phyloP scores from a whole-genome alignment of 805 yeast species.

The Jamesozyma gamospora region DNA sequence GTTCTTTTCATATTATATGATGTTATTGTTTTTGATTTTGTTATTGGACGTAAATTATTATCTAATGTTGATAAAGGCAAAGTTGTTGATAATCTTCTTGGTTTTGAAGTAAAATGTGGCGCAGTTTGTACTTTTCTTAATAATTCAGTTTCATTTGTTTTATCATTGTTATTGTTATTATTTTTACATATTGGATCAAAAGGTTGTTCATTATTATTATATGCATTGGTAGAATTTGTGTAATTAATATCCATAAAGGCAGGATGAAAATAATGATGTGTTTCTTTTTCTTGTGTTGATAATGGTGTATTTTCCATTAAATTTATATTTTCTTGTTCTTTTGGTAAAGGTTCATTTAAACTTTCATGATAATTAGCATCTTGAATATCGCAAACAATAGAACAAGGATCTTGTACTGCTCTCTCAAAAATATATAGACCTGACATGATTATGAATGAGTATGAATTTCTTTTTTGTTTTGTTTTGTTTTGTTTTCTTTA shows the following conservation, averaged over 20 bases:
- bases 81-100: neutral
- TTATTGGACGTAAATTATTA: neutral
- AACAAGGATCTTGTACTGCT: slow-evolving; percentile 22
- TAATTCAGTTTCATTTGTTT: neutral
- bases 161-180: neutral
- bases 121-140: slow-evolving; percentile 5
- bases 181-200: neutral
- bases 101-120: neutral
- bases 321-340: neutral
- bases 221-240: neutral
- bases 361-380: neutral
- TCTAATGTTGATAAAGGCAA: neutral
- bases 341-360: too few species aligned
- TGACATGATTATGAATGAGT: too few species aligned
- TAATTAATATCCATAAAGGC: neutral
- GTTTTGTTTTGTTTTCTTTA: neutral
- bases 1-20: slow-evolving; percentile 7
- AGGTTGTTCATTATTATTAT: neutral
- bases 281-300: too few species aligned
- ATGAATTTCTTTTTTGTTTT: too few species aligned
- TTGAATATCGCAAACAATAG: slow-evolving; percentile 17
- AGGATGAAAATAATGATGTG: too few species aligned
- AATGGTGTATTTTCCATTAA: neutral
- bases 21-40: neutral
- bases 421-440: slow-evolving; percentile 19